Evolutionary conservation across 148 eudicot genomes (phyloP), one percentile per base, ranked within the genome.

Genomic region (Rhododendron simsii): DNA sequence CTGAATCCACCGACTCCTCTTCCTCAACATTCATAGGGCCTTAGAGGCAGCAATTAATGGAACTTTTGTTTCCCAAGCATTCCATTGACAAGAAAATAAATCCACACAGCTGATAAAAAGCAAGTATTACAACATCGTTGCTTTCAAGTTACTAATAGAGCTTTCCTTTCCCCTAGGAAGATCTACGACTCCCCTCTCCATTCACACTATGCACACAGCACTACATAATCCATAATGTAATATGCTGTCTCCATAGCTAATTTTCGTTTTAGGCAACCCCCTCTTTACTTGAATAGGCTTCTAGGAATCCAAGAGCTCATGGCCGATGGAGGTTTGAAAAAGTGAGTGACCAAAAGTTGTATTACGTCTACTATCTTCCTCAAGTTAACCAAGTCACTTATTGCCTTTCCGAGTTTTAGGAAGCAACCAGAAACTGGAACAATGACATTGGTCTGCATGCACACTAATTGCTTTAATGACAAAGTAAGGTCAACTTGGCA

Each of bases 31-130:
- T 87, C 85, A 90, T 84, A 95, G 83, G 87, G 95, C 98, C 91
- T 97, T 97, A 20, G 98, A 93, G n/a, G 95, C 98, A 57, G 98
- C 97, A 86, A 96, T 88, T 87, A 96, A 81, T 26, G 99, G 98
- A 89, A 96, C 95, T 81, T 96, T 96, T 59, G 92, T 65, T 90
- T 97, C 99, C 98, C 98, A 95, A 86, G 96, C 98, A 53, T 85
- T 84, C 99, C 99, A 96, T 87, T 95, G 89, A 82, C 15, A 12
- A 35, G 28, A 26, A 67, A 12, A 28, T 4, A 69, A 1, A 69
- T 63, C 71, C 11, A 63, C 71, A n/a, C 16, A 69, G 75, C 37
- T 28, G 75, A 69, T 12, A 11, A 63, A 21, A 28, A 69, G 75
- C 75, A 28, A 12, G 16, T 37, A 69, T 30, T 7, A 37, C 18